Evolutionary conservation across 1,284 basidiomycete species (phyloP), one percentile per base, ranked within the genome.

Genomic region (Kwoniella shivajii): DNA sequence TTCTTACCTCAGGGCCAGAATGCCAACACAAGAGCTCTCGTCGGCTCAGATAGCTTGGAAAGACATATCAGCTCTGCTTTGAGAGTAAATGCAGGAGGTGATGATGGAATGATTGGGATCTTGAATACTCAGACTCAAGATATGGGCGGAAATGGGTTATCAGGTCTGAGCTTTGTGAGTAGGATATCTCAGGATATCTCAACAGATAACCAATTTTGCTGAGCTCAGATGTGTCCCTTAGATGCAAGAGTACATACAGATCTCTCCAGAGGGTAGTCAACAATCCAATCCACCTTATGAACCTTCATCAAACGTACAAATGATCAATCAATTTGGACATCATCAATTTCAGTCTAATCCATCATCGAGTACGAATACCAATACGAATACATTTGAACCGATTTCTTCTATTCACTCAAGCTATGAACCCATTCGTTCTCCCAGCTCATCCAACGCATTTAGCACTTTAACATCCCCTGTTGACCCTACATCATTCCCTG

Each of bases 71-170:
- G 50, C 27, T 31, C 37, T 11, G 59, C 44, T 16, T 29, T 60
- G 11, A 51, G 59, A 22, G 59, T 60, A 11, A 37, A 46, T 33
- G 54, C 48, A 18, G 45, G 44, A 27, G 56, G 45, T 20, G 59
- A 60, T 34, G 61, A 61, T 36, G 64, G 59, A 10, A 51, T 65
- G 56, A 63, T 65, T 29, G 57, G 57, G 10, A 41, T 63, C 24
- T 29, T 65, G 37, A 50, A 53, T 22, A 45, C 41, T 30, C 51
- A 59, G 26, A 50, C 41, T 13, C 57, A 61, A 43, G 51, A 53
- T 46, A 52, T 46, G 31, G 43, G 37, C 6, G 44, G 36, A 14
- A 53, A 45, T 14, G 34, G 26, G n/a, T 37, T 57, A 2, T 26
- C 41, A 7, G 60, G 59, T 4, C 39, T 43, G 54, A 57, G 54